These are phyloP conservation scores for Lipomyces spencermartinsiae DNA, from an alignment of 805 yeast species.

Conservation along the genomic window DNA sequence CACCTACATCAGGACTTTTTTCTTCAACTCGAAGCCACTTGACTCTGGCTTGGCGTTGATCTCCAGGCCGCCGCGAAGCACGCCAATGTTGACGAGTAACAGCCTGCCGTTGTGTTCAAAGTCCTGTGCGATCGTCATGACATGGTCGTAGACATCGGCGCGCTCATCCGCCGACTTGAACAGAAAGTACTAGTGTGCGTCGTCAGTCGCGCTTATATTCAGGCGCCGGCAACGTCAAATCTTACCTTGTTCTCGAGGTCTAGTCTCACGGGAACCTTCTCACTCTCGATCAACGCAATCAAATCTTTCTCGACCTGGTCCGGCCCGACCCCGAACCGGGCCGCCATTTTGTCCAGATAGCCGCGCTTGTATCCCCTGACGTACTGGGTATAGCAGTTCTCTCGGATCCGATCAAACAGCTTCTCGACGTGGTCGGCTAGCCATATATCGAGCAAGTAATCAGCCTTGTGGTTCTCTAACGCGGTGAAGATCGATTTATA, in stretches of 20 bases:
- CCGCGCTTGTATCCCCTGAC: slow-evolving; percentile 34
- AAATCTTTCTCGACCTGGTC: slow-evolving; percentile 23
- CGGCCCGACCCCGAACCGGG: slow-evolving; percentile 28
- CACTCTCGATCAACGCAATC: slow-evolving; percentile 17
- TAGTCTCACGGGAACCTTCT: slow-evolving; percentile 25
- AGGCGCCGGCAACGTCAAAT: too few relatives aligned
- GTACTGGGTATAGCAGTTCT: slow-evolving; percentile 36
- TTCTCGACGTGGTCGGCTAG: slow-evolving; percentile 27
- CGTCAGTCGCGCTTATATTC: too few relatives aligned
- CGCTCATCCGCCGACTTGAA: slow-evolving; percentile 28
- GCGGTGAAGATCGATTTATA: slow-evolving; percentile 21
- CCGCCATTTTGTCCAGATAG: slow-evolving; percentile 28
- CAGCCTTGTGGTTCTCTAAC: slow-evolving; percentile 23
- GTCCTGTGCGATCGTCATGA: slow-evolving; percentile 20
- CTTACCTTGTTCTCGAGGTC: slow-evolving; percentile 28
- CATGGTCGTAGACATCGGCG: slow-evolving; percentile 24
- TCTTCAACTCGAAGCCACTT: slow-evolving; percentile 8
- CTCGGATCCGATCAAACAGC: slow-evolving; percentile 27
- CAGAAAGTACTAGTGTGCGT: slow-evolving; percentile 17
- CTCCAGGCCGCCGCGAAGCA: slow-evolving; percentile 31
- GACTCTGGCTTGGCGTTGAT: slow-evolving; percentile 9
- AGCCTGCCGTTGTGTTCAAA: slow-evolving; percentile 32
- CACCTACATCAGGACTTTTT: not conserved
- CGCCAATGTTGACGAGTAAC: slow-evolving; percentile 26
- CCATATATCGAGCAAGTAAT: slow-evolving; percentile 34